Evolutionary conservation across 2,329 filamentous ascomycete species (phyloP).

Genomic region (Verticillium klebahnii): DNA sequence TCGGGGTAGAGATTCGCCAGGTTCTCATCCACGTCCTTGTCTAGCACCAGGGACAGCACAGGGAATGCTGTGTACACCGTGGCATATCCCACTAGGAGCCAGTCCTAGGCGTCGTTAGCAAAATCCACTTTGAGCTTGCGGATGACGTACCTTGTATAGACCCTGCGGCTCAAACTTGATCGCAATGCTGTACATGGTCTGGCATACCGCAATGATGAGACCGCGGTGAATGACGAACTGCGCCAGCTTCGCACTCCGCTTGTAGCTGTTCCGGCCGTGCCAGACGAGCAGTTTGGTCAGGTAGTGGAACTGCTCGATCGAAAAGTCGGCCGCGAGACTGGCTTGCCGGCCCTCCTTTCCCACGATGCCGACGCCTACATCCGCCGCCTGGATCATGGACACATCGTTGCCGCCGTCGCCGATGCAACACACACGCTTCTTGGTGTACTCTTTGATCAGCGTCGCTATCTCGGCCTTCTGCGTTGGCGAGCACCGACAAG

Average conservation of each 20-base stretch:
- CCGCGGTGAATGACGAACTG: conserved; percentile 98
- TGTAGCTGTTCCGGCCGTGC: conserved; percentile 97
- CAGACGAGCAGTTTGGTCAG: conserved; percentile 96
- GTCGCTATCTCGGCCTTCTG: conserved; percentile 94
- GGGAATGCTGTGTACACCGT: conserved; percentile 93
- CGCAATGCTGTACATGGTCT: conserved; percentile 96
- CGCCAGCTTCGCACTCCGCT: conserved; percentile 87
- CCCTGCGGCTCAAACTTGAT: conserved; percentile 90
- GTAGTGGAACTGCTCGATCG: conserved; percentile 91
- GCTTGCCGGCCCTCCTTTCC: conserved; percentile 97
- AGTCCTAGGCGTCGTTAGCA: conserved; percentile 54
- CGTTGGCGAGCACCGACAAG: conserved; percentile 92
- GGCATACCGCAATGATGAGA: conserved; percentile 89
- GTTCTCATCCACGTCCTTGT: conserved; percentile 91
- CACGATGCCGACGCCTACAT: conserved; percentile 96
- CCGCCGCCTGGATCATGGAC: conserved; percentile 97
- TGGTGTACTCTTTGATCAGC: conserved; percentile 85
- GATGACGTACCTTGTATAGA: conserved; percentile 64
- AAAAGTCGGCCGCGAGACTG: conserved; percentile 92
- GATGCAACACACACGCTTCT: conserved; percentile 95
- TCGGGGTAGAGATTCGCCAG: conserved; percentile 95
- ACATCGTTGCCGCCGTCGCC: conserved; percentile 98
- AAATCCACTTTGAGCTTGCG: not conserved
- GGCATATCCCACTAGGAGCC: conserved; percentile 94
- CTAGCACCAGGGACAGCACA: conserved; percentile 88